phyloP scores from a whole-genome alignment of 2,329 filamentous ascomycete species.

The Simplicillium aogashimaense region DNA sequence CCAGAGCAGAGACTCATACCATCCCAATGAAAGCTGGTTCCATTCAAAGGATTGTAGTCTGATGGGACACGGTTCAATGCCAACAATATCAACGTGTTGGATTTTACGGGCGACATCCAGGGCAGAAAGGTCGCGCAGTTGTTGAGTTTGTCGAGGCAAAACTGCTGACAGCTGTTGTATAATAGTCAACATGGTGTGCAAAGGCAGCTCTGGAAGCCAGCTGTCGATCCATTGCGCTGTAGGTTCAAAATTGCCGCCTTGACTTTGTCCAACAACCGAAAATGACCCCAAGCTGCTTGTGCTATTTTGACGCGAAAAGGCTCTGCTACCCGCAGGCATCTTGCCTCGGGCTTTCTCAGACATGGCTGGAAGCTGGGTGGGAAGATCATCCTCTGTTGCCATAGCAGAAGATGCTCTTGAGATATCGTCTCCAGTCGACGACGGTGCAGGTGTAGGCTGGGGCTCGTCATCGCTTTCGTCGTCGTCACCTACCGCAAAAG shows the following conservation, averaged over 20 bases:
- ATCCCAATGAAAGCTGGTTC: constrained; percentile 81
- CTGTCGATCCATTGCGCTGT: constrained; percentile 80
- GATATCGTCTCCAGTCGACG: constrained; percentile 53
- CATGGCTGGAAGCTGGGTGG: constrained; percentile 79
- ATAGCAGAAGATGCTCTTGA: constrained; percentile 60
- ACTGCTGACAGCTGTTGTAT: constrained; percentile 56
- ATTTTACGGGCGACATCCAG: constrained; percentile 44
- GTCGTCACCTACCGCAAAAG: constrained; percentile 75
- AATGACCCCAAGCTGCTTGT: constrained; percentile 67
- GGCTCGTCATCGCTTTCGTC: constrained; percentile 39
- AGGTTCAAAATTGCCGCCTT: constrained; percentile 61
- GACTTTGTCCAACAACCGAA: constrained; percentile 45
- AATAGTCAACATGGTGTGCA: constrained; percentile 75
- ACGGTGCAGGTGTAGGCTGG: constrained; percentile 48
- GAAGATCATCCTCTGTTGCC: constrained; percentile 65
- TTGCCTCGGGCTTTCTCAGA: constrained; percentile 96
- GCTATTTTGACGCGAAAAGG: constrained; percentile 85
- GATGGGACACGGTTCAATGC: constrained; percentile 64
- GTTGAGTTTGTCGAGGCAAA: constrained; percentile 38
- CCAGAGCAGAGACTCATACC: constrained; percentile 95
- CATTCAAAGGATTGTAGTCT: constrained; percentile 88
- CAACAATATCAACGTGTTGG: constrained; percentile 51
- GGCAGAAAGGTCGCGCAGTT: constrained; percentile 30
- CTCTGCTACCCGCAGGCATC: constrained; percentile 74
- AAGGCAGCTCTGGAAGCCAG: constrained; percentile 84